Evolutionary conservation across 2,329 filamentous ascomycete genomes (phyloP), one percentile per base, ranked within the genome.

Genomic region (Aspergillus novofumigatus): DNA sequence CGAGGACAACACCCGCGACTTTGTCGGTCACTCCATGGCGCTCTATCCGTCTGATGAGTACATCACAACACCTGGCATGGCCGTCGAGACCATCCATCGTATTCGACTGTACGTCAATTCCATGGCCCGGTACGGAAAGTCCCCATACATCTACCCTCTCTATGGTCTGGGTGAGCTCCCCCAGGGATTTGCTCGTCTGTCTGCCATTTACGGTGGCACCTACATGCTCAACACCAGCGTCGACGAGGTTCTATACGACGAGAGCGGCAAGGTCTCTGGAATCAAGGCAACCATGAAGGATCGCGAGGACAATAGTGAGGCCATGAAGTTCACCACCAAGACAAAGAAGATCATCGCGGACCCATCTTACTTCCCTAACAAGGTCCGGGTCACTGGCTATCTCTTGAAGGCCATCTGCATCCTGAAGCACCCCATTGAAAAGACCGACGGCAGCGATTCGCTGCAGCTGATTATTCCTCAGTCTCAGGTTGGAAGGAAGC

Each of bases 151-250:
- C 80, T 99, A 99, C 83, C 95, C 94, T 51, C 87, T 97, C 32
- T 99, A 99, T 80, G 94, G 94, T 61, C 86, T 99, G 51, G 94
- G 90, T 73, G 94, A 99, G 81, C 88, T 99, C 56, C 95, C 94
- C 38, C 94, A 99, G 79, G 93, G 93, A 59, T 99, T 99, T 70
- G 94, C 94, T 62, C 92, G 94, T 76, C 85, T 99, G 54, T 97
- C 92, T 44, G 94, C 94, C 75, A 97, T 99, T 78, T 97, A 99
- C 73, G 94, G 94, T 64, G 94, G 94, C 67, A 99, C 94, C 52
- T 99, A 99, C 80, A 99, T 99, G 92, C 88, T 99, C 70, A 97
- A 97, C 83, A 96, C 94, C 66, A 86, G 87, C 66, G 84, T 99
- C 55, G 90, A 97, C 62, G 94, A 99, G 81, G 80, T 99, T 64